Base-by-base conservation (phyloP, 2,329 filamentous ascomycete genomes). In the Hypomyces rosellus region DNA sequence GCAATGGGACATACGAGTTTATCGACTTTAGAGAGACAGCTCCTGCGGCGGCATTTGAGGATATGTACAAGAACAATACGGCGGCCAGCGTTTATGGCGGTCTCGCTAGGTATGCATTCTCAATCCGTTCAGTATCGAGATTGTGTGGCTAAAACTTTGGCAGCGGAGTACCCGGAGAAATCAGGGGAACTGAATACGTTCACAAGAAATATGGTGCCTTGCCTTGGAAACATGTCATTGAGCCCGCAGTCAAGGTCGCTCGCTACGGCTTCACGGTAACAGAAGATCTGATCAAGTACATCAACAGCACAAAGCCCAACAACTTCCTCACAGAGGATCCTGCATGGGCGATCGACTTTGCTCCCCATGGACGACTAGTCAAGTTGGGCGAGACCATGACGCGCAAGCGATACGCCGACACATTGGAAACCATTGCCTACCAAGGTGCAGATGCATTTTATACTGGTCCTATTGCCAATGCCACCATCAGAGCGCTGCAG, bases 1-100 rank as follows among this genome's bases (percentile, higher is more conserved):
- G 77, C 5, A 77, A 86, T 54, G 85, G 85, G 5, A 69, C 71
- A 8, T 92, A 89, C 61, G 88, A 95, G 59, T 86, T 82, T 56
- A 82, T 95, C 56, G 89, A 96, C 64, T 95, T 93, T 65, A 77
- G 90, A 14, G 90, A 95, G 66, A 88, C 81, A 0, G 90, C 90
- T 0, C 89, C 90, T 1, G 87, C 84, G 0, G 87, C 88, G 1
- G 84, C 88, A 0, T 86, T 78, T 54, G 74, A 91, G 65, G 79
- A 89, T 57, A 96, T 95, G 90, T 96, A 84, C 68, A 80, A 80
- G 48, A 80, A 85, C 54, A 80, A 90, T 57, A 77, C 75, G 0
- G 69, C 76, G 4, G 77, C 76, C 2, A 88, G 85, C 45, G 70
- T 89, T 3, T 75, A 73, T 37, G 85, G 87, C 1, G 89, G 89